A percentile compares a stretch with the other conserved stretches of the same genome.
These are phyloP conservation scores for Glycine soja DNA, from an alignment of 306 rosid genomes.

Conservation along the genomic window DNA sequence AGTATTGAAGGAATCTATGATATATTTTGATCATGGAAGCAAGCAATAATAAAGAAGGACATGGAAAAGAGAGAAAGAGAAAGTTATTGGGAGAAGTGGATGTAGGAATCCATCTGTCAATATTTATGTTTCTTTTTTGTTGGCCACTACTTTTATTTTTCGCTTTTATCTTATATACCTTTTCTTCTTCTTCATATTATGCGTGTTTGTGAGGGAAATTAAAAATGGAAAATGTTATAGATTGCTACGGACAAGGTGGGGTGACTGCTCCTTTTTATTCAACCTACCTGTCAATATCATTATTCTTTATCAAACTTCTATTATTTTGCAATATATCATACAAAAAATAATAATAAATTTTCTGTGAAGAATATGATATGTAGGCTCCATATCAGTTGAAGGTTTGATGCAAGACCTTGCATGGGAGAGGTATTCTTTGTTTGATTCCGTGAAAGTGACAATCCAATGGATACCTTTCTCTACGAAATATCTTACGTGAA, in stretches of 20 bases:
- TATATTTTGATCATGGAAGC: slow-evolving; percentile 46
- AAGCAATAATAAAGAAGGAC: slow-evolving; percentile 56
- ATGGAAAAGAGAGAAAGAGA: slow-evolving; percentile 31
- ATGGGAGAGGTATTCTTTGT: slow-evolving; percentile 43
- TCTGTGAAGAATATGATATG: slow-evolving; percentile 12
- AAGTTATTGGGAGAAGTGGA: slow-evolving; percentile 40
- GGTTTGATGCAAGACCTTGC: slow-evolving; percentile 35
- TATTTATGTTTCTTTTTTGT: slow-evolving; percentile 54
- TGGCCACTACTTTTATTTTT: slow-evolving; percentile 46
- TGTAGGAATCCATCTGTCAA: slow-evolving; percentile 58
- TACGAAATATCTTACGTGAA: slow-evolving; percentile 33
- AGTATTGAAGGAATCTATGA: slow-evolving; percentile 27
- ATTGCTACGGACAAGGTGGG: slow-evolving; percentile 56
- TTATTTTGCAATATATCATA: not conserved
- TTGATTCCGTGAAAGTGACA: slow-evolving; percentile 44
- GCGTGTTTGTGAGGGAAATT: slow-evolving; percentile 51
- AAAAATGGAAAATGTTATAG: slow-evolving; percentile 50
- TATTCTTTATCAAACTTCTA: not conserved
- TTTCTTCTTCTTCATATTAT: slow-evolving; percentile 32
- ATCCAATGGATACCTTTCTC: slow-evolving; percentile 25
- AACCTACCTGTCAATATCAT: slow-evolving; percentile 30
- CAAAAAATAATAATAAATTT: slow-evolving; percentile 23
- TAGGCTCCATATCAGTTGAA: slow-evolving; percentile 38
- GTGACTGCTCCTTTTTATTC: slow-evolving; percentile 48
- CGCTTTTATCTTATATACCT: not conserved